Evolutionary conservation across 768 basidiomycete species (phyloP), one percentile per base, ranked within the genome.

Genomic region (Podaxis sp.): DNA sequence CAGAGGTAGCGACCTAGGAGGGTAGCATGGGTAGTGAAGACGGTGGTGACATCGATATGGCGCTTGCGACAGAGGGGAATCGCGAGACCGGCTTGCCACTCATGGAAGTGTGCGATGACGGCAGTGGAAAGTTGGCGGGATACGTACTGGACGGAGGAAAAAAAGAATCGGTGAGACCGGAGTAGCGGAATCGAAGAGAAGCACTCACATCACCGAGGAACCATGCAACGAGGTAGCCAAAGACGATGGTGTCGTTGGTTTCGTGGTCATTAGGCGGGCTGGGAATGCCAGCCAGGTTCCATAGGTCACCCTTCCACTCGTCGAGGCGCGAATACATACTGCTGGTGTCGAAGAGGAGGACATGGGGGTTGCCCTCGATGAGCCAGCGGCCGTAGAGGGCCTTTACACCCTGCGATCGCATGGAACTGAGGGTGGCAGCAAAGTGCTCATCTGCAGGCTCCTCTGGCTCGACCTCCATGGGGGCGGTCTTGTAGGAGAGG

Each of bases 221-320:
- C 96, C 97, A 99, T 5, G 96, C 95, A 57, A 96, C 92, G 65
- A 99, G 87, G 75, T 99, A 99, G 13, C 96, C 96, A 76, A 98
- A 96, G 59, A 98, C 81, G 73, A 99, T 95, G 24, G 96, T 90
- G 72, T 99, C 96, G 81, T 99, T 99, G 24, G 97, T 99, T 75
- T 99, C 96, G 71, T 91, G 89, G 75, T 99, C 96, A 69, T 93
- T 93, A 1, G 95, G 93, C 17, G 97, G 97, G 50, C 92, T 92
- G 5, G 97, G 97, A 63, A 99, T 99, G 52, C 96, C 97, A 9
- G 97, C 96, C 54, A 99, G 76, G 75, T 95, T 97, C 97, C 97
- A 99, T 22, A 99, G 84, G 70, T 99, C 97, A 52, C 89, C 87
- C 75, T 99, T 99, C 97, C 97, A 99, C 73, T 99, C 97, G 75